Percentiles rank a stretch among this genome's conserved stretches.
phyloP scores from a whole-genome alignment of 441 rosid genomes.

The Adansonia madagascariensis region DNA sequence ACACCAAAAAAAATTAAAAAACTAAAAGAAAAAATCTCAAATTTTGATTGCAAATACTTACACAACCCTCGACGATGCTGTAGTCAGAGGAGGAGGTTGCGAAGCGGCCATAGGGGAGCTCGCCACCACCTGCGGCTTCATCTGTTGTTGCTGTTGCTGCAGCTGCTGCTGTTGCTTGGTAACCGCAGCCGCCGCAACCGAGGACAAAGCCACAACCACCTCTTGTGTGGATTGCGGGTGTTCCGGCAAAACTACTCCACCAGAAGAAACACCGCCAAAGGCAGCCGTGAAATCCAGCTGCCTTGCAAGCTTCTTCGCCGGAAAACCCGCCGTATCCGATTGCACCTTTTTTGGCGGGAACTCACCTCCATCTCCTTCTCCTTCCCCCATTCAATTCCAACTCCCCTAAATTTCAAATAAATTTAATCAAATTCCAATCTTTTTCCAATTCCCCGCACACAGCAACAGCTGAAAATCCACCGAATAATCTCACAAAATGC shows the following conservation, averaged over 20 bases:
- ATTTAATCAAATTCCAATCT: constrained; percentile 21
- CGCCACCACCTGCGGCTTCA: constrained; percentile 31
- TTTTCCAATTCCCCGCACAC: not conserved
- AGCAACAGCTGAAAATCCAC: constrained; percentile 22
- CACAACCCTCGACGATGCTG: constrained; percentile 53
- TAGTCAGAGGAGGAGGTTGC: constrained; percentile 25
- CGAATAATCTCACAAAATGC: constrained; percentile 29
- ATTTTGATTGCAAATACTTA: constrained; percentile 42
- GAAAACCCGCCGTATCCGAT: constrained; percentile 48
- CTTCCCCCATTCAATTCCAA: constrained; percentile 43
- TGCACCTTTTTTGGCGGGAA: constrained; percentile 57
- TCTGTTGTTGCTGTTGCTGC: constrained; percentile 19
- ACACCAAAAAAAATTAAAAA: constrained; percentile 12
- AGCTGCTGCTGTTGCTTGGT: not conserved
- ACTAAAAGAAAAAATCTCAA: constrained; percentile 21
- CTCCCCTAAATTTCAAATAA: constrained; percentile 18
- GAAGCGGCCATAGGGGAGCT: constrained; percentile 30
- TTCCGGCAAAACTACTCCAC: constrained; percentile 50
- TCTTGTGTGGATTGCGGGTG: constrained; percentile 51
- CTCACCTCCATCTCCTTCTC: constrained; percentile 40
- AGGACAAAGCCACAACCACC: constrained; percentile 26
- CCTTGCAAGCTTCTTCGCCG: constrained; percentile 72
- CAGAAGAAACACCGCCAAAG: constrained; percentile 32
- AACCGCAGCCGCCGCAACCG: constrained; percentile 41
- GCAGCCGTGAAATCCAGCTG: constrained; percentile 78